These are phyloP conservation scores for Suhomyces kilbournensis DNA, from an alignment of 805 yeast species.

Conservation along the genomic window DNA sequence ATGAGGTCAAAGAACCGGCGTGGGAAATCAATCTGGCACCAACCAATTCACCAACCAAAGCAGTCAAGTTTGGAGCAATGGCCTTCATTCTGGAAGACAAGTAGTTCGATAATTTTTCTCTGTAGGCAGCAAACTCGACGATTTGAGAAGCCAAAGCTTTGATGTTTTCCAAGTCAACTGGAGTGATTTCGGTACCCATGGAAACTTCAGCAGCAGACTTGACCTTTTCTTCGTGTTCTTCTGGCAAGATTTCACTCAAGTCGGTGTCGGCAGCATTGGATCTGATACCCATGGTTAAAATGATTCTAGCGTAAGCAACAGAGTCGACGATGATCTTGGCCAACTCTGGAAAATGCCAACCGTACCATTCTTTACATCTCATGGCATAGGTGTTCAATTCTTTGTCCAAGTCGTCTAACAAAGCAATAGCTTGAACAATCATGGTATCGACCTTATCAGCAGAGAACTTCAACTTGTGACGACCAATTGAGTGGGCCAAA, in stretches of 20 bases:
- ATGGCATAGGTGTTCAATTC: constrained; percentile 97
- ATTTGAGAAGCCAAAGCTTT: constrained; percentile 92
- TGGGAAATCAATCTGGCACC: constrained; percentile 98
- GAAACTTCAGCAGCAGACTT: constrained; percentile 97
- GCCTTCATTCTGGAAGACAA: constrained; percentile 95
- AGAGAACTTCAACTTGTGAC: constrained; percentile 95
- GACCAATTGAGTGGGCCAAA: constrained; percentile 97
- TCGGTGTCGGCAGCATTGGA: constrained; percentile 88
- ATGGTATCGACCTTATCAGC: constrained; percentile 98
- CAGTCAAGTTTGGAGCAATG: constrained; percentile 95
- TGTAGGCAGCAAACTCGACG: constrained; percentile 91
- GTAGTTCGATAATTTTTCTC: constrained; percentile 93
- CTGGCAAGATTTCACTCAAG: constrained; percentile 51
- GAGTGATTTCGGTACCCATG: constrained; percentile 99
- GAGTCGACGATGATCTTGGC: constrained; percentile 96
- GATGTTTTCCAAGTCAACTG: constrained; percentile 82
- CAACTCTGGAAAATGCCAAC: constrained; percentile 99
- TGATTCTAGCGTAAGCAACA: constrained; percentile 92
- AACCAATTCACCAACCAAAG: constrained; percentile 94
- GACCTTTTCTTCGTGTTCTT: constrained; percentile 53
- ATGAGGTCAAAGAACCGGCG: constrained; percentile 88
- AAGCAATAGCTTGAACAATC: constrained; percentile 98
- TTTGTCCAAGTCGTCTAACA: constrained; percentile 94
- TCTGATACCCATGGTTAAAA: constrained; percentile 91
- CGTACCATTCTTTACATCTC: constrained; percentile 99